Evolutionary conservation across 768 basidiomycete species (phyloP), one percentile per base, ranked within the genome.

Genomic region (Collybia nuda): DNA sequence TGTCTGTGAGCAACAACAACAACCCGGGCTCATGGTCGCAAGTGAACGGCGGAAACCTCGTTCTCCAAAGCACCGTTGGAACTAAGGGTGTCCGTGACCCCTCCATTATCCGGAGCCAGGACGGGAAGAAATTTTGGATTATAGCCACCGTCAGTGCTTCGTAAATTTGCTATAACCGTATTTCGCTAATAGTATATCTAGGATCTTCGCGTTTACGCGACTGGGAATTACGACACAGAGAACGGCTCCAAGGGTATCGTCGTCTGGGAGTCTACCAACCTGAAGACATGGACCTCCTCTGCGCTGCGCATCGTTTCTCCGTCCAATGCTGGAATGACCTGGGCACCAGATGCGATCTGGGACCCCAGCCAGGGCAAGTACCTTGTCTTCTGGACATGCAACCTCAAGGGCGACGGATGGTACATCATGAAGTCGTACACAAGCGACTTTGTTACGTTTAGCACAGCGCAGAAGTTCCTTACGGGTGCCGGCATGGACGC

Each of bases 21-120:
- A 40, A 40, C 15, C 40, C 40, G 6, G 40, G 19, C 5, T 40
- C 40, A 19, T 40, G 40, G 40, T 8, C 40, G 40, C 40, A 40
- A n/a, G 40, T 40, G 23, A 40, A 40, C 40, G 40, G 40, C 23
- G 40, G 40, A 40, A 40, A 40, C 40, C 40, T 40, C n/a, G 40
- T 40, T 24, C 40, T 40, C 15, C 40, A 40, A 40, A 40, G 40
- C 23, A 40, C 9, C 14, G 40, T 40, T 12, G 40, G 40, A 12
- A 40, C 40, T 12, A 40, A 40, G 40, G 40, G 40, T 24, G 40
- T 40, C 8, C 40, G 40, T 7, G 40, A 40, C n/a, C 40, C 40
- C 40, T 40, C 40, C 3, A 40, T 40, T 24, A 40, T 40, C 23
- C 40, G 40, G 6, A 40, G 40, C 40, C 40, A 40, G 14, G 40